Base-by-base conservation (phyloP, 768 basidiomycete species). In the Solioccasus polychromus region DNA sequence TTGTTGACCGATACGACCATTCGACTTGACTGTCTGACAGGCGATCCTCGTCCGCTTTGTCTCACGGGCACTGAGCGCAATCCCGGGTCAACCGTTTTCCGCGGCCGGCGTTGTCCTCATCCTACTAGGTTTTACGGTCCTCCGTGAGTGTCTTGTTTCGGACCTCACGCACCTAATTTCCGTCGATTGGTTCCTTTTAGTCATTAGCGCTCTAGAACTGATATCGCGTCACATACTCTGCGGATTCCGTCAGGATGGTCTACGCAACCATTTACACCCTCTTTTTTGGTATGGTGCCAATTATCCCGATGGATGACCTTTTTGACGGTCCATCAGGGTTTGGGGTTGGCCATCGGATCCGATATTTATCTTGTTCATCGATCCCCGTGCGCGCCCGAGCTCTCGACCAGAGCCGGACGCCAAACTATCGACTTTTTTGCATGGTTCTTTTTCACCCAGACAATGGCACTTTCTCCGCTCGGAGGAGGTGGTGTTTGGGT, bases 41-140 rank as follows among this genome's bases (percentile, higher is more conserved):
- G 81, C 88, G 3, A 91, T 92, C 44, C 67, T 93, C 28, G 87
- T 92, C 30, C 86, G 89, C 3, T 92, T 93, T 59, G 70, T 85
- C 17, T 86, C 92, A 3, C 77, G 91, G 41, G 85, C 78, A 14
- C 66, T 95, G 42, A 85, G 89, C 51, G 85, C 82, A 52, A 79
- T 93, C 39, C 80, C 78, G 4, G 83, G 82, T 5, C 71, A 81
- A 44, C 63, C 83, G 19, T 94, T 94, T 62, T 88, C 92, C 8
- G 90, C 89, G 10, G 88, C 88, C 25, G 90, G 90, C 2, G 86
- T 94, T 8, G 88, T 93, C n/a, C 76, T 90, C 37, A 91, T 95
- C 51, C 78, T 94, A 12, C 92, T 92, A 8, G 92, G 90, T 23
- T 93, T 89, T 58, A 87, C 86, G n/a, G n/a, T n/a, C 11, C 77